Base-by-base conservation (phyloP, 192 early-diverging fungal species). In the Diversispora epigaea region DNA sequence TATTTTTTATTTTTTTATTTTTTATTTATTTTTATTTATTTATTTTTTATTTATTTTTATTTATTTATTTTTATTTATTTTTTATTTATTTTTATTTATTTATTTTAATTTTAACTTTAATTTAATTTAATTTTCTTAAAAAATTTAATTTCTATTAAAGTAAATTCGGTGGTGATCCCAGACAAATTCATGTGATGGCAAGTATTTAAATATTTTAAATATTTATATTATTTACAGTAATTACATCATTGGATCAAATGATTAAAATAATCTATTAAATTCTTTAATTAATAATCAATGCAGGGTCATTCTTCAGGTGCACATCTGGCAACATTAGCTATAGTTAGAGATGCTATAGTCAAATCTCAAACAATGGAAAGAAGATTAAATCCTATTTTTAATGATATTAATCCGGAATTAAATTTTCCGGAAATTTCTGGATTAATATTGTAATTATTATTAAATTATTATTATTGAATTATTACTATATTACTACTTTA, bases 241-340 rank as follows among this genome's bases (percentile, higher is more conserved):
- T 52, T 77, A 40, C 58, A 21, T 32, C 58, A 21, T 32, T 32
- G 0, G 25, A 32, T 32, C 2, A 32, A 32, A 32, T 32, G 25
- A 32, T 32, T 32, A 32, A 32, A 32, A 32, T 32, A 32, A 32
- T 32, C 25, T 32, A 32, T 32, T 32, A 32, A 32, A 32, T 32
- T 32, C 21, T n/a, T 25, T 6, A 58, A 6, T 21, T 10, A 25
- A 19, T 58, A 58, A 22, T 9, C n/a, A 5, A 9, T 62, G 25
- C 56, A 83, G 82, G 83, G 83, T 19, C 83, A 84, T 75, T 80
- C 78, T 25, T 75, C 81, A 44, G 83, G 83, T 41, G 83, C 83
- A 22, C 83, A 84, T 43, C 61, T 84, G 11, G 80, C 75, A 21
- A 17, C 79, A 8, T 75, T 82, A 11, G 77, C 80, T 40, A 79